A percentile compares a stretch with the other conserved stretches of the same genome.
Evolutionary conservation across 306 rosid genomes (phyloP).

Genomic region (Gillenia trifoliata): DNA sequence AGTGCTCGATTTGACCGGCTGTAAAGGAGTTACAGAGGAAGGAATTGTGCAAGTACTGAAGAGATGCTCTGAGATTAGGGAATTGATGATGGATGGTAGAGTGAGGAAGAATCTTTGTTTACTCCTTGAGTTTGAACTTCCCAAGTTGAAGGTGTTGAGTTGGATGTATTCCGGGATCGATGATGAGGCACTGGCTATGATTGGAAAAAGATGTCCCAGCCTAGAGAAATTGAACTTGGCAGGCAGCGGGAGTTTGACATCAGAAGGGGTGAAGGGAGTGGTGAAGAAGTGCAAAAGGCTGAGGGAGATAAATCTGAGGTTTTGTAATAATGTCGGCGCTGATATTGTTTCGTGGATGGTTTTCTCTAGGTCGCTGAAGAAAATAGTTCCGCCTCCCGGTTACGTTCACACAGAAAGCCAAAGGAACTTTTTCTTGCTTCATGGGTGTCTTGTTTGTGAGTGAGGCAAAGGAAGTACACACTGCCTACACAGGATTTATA

Average conservation of each 20-base stretch:
- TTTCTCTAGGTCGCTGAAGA: conserved; percentile 49
- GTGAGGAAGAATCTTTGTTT: conserved; percentile 22
- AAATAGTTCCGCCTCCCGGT: conserved; percentile 35
- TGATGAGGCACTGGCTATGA: conserved; percentile 43
- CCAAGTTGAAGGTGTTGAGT: conserved; percentile 41
- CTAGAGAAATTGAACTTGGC: conserved; percentile 37
- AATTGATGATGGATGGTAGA: conserved; percentile 31
- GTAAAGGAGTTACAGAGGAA: conserved; percentile 33
- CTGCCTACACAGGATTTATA: neutral
- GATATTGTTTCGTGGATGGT: conserved; percentile 43
- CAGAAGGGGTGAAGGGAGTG: conserved; percentile 52
- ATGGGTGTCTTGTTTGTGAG: conserved; percentile 46
- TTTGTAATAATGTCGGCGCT: conserved; percentile 30
- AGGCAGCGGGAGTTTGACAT: conserved; percentile 45
- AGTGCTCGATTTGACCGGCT: conserved; percentile 39
- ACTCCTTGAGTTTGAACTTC: conserved; percentile 33
- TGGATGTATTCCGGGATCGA: conserved; percentile 33
- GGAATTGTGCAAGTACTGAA: conserved; percentile 35
- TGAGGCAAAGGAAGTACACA: neutral
- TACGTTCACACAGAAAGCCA: conserved; percentile 24
- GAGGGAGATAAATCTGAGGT: conserved; percentile 54
- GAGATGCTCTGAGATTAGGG: conserved; percentile 42
- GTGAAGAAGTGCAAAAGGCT: conserved; percentile 43
- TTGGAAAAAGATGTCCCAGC: conserved; percentile 48
- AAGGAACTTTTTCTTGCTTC: conserved; percentile 36